Conservation (phyloP, 352 stramenopile genomes). For the Phytophthora boehmeriae region DNA sequence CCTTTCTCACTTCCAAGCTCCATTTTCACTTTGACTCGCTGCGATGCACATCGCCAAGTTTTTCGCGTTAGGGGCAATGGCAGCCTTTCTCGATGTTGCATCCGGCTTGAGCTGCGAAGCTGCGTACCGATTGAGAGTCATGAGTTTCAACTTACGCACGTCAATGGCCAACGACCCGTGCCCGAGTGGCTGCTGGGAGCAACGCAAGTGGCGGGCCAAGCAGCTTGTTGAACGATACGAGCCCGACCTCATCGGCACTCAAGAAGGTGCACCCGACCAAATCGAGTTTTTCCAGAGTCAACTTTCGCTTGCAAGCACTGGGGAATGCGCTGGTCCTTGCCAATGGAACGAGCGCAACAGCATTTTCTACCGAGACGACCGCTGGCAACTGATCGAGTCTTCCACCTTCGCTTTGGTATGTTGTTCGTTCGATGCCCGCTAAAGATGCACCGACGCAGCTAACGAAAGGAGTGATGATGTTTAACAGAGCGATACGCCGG, state of each 20-base stretch:
- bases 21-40: neutral
- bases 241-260: constrained; percentile 70
- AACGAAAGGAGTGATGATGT: constrained; percentile 6
- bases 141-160: constrained; percentile 80
- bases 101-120: constrained; percentile 7
- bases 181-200: constrained; percentile 63
- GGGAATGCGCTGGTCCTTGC: constrained; percentile 66
- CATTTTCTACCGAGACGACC: constrained; percentile 63
- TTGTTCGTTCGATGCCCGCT: constrained; percentile 2
- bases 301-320: constrained; percentile 49
- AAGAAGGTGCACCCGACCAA: constrained; percentile 66
- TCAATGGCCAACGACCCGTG: constrained; percentile 67
- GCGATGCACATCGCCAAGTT: constrained; percentile 16
- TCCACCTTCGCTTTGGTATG: constrained; percentile 69
- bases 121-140: constrained; percentile 46
- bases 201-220: constrained; percentile 49
- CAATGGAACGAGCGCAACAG: constrained; percentile 66
- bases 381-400: constrained; percentile 46
- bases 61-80: constrained; percentile 2
- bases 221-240: constrained; percentile 48
- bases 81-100: neutral
- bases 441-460: neutral
- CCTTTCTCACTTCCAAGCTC: neutral
- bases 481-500: constrained; percentile 66
- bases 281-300: constrained; percentile 51